phyloP scores from a whole-genome alignment of 225 moss, liverwort and hornwort species.

The Sphagnum tenellum region DNA sequence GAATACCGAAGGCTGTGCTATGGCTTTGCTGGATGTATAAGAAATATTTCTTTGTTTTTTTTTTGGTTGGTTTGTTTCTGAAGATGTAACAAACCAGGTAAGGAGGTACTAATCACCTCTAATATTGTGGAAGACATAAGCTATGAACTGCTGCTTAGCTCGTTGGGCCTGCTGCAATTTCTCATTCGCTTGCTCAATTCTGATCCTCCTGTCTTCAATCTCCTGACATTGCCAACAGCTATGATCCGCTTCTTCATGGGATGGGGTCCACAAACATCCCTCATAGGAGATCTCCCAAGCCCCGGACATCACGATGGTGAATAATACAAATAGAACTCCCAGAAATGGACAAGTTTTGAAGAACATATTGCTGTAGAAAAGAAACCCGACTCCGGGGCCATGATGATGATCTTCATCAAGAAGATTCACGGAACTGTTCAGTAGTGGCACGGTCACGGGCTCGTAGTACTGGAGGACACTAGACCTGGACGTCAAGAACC shows the following conservation, averaged over 20 bases:
- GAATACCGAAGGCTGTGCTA: too few species aligned
- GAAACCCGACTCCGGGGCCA: too few species aligned
- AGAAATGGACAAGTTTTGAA: slow-evolving; percentile 16
- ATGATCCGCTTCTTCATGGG: neutral
- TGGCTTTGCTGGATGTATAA: neutral
- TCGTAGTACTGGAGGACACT: neutral
- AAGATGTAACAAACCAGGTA: too few species aligned
- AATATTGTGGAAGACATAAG: slow-evolving; percentile 74
- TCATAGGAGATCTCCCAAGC: slow-evolving; percentile 23
- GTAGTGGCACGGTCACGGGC: too few species aligned
- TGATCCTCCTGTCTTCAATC: slow-evolving; percentile 16
- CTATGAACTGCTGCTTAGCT: slow-evolving; percentile 77
- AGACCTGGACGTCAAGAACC: slow-evolving; percentile 22
- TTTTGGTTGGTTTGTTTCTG: too few species aligned
- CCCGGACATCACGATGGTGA: slow-evolving; percentile 19
- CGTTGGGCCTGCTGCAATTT: slow-evolving; percentile 55
- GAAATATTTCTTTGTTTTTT: neutral
- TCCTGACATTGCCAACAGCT: slow-evolving; percentile 26
- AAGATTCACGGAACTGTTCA: neutral
- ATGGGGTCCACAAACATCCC: slow-evolving; percentile 20
- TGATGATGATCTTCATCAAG: too few species aligned
- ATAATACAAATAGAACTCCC: slow-evolving; percentile 23
- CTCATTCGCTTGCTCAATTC: slow-evolving; percentile 45
- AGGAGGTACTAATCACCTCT: slow-evolving; percentile 29
- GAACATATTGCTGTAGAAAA: slow-evolving; percentile 17